Base-by-base conservation (phyloP, 1,139 yeast genomes). In the Geotrichum candidum region DNA sequence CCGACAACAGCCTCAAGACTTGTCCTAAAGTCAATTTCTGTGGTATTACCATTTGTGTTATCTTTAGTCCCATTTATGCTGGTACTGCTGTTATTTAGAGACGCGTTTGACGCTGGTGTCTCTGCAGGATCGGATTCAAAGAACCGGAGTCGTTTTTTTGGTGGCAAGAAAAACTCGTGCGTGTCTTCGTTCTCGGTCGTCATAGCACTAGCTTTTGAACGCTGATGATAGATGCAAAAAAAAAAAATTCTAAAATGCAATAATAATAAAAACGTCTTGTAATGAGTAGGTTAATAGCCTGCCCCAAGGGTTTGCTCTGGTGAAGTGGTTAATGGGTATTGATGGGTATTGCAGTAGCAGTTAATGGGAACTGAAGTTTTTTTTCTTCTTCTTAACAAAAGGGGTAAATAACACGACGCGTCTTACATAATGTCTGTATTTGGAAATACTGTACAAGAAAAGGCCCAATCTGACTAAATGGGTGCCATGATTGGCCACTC, bases 1-100 rank as follows among this genome's bases (percentile, higher is more conserved):
- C 75, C 75, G 9, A 73, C 62, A 9, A 73, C 65, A 7, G 70
- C 67, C 59, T 54, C 66, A 3, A 72, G 65, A 51, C 66, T 65
- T 2, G 51, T 15, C 23, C 67, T 59, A 48, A 72, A 63, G 3
- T 57, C 45, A 35, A n/a, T n/a, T 1, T 41, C 48, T n/a, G 3
- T 23, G 7, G 48, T n/a, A 23, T 41, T 5, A 2, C 22, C 18
- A n/a, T 9, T n/a, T n/a, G 5, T 0, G 48, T 23, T 41, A n/a
- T 41, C 18, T n/a, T 9, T 41, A 3, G 3, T 10, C n/a, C 22
- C n/a, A 7, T 41, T n/a, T 41, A n/a, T 41, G 13, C 18, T 3
- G 7, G n/a, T 35, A 15, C n/a, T 18, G 22, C 48, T 41, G 9
- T 41, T n/a, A 18, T 41, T n/a, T 15, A 4, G 10, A 23, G 31